phyloP scores from a whole-genome alignment of 805 yeast species.

The Zygoascus tannicola region DNA sequence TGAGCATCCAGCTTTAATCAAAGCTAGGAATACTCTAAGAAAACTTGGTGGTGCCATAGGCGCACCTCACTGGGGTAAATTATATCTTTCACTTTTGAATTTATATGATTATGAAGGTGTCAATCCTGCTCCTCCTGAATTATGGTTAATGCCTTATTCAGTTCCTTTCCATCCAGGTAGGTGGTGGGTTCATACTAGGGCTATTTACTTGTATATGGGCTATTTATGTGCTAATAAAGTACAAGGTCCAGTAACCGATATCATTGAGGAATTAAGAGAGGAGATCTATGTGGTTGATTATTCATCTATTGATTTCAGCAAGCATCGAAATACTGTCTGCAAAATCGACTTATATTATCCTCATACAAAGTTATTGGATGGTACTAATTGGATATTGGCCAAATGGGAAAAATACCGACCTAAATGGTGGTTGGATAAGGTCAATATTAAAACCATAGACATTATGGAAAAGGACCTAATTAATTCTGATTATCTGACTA shows the following conservation, averaged over 20 bases:
- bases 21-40: conserved; percentile 63
- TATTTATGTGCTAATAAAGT: conserved; percentile 55
- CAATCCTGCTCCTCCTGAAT: conserved; percentile 95
- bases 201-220: conserved; percentile 79
- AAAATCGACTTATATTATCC: conserved; percentile 93
- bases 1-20: conserved; percentile 66
- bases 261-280: conserved; percentile 53
- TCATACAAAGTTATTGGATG: conserved; percentile 59
- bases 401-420: conserved; percentile 72
- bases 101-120: conserved; percentile 94
- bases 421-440: conserved; percentile 47
- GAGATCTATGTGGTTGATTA: conserved; percentile 71
- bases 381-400: conserved; percentile 50
- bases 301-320: conserved; percentile 55
- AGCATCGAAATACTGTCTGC: conserved; percentile 75
- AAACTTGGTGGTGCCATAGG: conserved; percentile 83
- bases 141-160: conserved; percentile 77
- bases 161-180: conserved; percentile 86
- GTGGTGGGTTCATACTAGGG: conserved; percentile 99
- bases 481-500: conserved; percentile 74
- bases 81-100: conserved; percentile 74
- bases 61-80: conserved; percentile 96
- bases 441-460: conserved; percentile 47
- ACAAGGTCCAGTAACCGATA: conserved; percentile 51
- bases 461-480: conserved; percentile 61